Conservation (phyloP, 805 yeast species). For the Candida easanensis region DNA sequence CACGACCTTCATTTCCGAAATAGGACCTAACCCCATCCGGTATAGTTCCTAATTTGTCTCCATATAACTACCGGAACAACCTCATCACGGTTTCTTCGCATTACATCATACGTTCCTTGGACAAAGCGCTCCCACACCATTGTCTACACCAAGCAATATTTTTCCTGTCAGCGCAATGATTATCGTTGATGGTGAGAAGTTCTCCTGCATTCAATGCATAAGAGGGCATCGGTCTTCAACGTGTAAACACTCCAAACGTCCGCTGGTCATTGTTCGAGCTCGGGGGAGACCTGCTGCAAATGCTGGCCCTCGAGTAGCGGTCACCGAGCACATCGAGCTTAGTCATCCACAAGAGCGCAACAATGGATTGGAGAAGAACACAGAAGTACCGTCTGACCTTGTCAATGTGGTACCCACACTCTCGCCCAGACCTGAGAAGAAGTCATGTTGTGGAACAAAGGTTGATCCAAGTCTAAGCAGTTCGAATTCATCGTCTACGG, state of each 20-base stretch:
- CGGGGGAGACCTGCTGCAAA: slow-evolving; percentile 71
- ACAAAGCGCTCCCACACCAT: no score
- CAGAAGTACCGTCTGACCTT: no score
- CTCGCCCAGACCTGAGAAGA: no score
- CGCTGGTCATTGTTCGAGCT: slow-evolving; percentile 70
- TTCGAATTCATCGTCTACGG: not conserved
- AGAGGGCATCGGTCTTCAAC: slow-evolving; percentile 81
- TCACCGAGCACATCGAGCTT: slow-evolving; percentile 21
- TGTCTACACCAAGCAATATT: not conserved
- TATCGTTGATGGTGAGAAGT: slow-evolving; percentile 66
- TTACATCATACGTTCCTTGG: no score
- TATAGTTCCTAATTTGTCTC: no score
- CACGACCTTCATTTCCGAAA: no score
- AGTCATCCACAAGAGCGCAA: not conserved
- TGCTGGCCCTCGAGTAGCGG: slow-evolving; percentile 31
- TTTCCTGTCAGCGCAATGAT: slow-evolving; percentile 49
- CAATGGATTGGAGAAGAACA: no score
- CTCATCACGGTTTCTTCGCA: no score
- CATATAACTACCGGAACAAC: no score
- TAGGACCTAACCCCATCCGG: no score
- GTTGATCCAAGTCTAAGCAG: not conserved
- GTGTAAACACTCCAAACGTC: slow-evolving; percentile 71
- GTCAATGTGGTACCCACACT: not conserved
- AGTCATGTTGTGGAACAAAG: slow-evolving; percentile 3
- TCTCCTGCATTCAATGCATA: slow-evolving; percentile 75